Base-by-base conservation (phyloP, 202 grass and related monocot genomes). In the Eragrostis tef region DNA sequence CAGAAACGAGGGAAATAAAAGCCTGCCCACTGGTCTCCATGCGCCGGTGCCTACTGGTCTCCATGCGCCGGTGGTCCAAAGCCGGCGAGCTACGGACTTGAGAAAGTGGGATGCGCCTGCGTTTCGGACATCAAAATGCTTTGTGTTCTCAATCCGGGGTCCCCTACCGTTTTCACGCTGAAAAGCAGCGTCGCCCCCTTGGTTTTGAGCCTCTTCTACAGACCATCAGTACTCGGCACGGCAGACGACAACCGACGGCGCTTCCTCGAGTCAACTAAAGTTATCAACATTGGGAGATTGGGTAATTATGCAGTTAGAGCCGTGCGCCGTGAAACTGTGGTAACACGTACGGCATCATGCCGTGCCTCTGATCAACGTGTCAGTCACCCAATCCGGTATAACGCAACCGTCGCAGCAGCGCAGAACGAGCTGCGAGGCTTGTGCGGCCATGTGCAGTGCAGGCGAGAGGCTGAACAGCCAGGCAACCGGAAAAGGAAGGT, bases 41-140 rank as follows among this genome's bases (percentile, higher is more conserved):
- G n/a, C n/a, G n/a, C n/a, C n/a, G n/a, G n/a, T 31, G 3, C 29
- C 29, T 31, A 31, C 29, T 31, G 29, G 29, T 31, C 34, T 39
- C 34, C 34, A 39, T 39, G 7, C 42, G 67, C n/a, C 67, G 14
- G 80, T 83, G 73, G 73, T 77, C 79, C 48, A 26, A 27, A 11
- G 56, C 65, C 73, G 63, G 53, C 52, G 53, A 72, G 20, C 51
- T 20, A 59, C 14, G 8, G 51, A 15, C 27, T 4, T 11, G 36
- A 57, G 17, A 12, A 15, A 66, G 29, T 6, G 2, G 7, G 9
- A 7, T n/a, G 16, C 17, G 3, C 29, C 29, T 31, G 29, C 29
- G 29, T 3, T 31, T 67, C 20, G 8, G 27, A 66, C 19, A 42
- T 22, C 9, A 22, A 17, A 43, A 43, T 12, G 26, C 70, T 0